Base-by-base conservation (phyloP, 2,329 filamentous ascomycete genomes). In the Macroventuria anomochaeta region DNA sequence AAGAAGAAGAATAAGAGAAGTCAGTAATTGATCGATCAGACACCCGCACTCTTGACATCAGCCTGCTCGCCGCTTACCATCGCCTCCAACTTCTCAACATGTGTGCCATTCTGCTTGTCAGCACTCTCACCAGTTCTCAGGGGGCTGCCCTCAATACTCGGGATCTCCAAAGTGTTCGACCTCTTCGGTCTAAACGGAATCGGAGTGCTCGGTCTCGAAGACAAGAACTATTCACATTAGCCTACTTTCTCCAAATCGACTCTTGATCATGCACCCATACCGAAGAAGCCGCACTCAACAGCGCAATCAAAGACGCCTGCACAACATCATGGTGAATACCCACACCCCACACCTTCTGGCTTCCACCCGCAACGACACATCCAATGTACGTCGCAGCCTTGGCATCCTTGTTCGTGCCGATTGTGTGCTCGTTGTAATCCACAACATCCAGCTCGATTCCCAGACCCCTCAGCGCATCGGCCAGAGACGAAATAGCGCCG, bases 381-480 rank as follows among this genome's bases (percentile, higher is more conserved):
- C 97, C 90, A 60, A 97, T 96, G 72, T 96, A 97, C 2, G 93
- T 91, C 2, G 92, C 93, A n/a, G 93, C 93, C 80, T 96, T 96
- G 62, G 93, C 91, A 57, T 91, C 85, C 52, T 86, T 85, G 57
- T 90, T 91, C 44, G 83, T 81, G 61, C 91, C 91, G 64, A 97
- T 92, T 23, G 93, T 89, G 77, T 97, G 93, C 76, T 97, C 95
- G 80, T 96, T 96, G 81, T 97, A 97, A 74, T 97, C 91, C 38
- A 88, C 85, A 44, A 97, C 91, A 70, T 97, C 93, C 20, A 97
- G 81, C 69, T 96, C 88, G 59, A 97, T 88, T 53, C 91, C 90
- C 28, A 97, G 78, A 13, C 82, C 81, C 64, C 85, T 85, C 36
- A 99, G 82, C 13, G 93, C 93, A 65, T 91, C 88, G 2, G 91